Percentiles rank a stretch among this genome's conserved stretches.
Conservation (phyloP, 1,284 basidiomycete species). For the Phellopilus nigrolimitatus region DNA sequence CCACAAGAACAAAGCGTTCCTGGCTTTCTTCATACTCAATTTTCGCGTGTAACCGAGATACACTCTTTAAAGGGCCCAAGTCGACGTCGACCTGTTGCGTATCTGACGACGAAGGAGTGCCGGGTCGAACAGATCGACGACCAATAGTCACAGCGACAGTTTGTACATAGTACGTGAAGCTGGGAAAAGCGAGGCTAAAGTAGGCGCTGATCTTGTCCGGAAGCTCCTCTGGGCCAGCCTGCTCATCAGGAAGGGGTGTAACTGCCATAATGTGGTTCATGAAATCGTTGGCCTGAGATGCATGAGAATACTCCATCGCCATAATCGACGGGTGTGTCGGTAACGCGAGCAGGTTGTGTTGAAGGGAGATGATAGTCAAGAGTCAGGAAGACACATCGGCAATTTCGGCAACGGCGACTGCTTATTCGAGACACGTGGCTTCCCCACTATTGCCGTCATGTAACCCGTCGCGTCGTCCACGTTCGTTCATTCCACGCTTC, state of each 20-base stretch:
- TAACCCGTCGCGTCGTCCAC: no score
- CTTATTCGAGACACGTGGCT: no score
- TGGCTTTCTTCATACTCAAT: slow-evolving; percentile 89
- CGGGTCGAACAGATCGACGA: slow-evolving; percentile 45
- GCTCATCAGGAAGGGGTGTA: slow-evolving; percentile 4
- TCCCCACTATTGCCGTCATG: no score
- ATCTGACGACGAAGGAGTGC: slow-evolving; percentile 36
- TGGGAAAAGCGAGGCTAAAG: slow-evolving; percentile 89
- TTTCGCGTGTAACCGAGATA: slow-evolving; percentile 92
- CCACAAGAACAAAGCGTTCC: slow-evolving; percentile 86
- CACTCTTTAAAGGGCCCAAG: slow-evolving; percentile 93
- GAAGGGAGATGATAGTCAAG: slow-evolving; percentile 12
- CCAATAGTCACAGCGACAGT: slow-evolving; percentile 70
- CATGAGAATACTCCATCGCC: slow-evolving; percentile 8
- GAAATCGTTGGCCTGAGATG: slow-evolving; percentile 1
- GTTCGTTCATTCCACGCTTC: no score
- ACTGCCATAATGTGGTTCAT: slow-evolving; percentile 5
- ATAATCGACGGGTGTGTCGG: neutral
- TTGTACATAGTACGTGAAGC: slow-evolving; percentile 85
- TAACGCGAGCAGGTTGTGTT: neutral
- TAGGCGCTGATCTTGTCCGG: slow-evolving; percentile 85
- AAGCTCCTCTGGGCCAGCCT: slow-evolving; percentile 28
- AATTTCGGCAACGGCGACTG: neutral
- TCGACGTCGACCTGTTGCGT: slow-evolving; percentile 83
- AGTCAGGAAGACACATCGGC: slow-evolving; percentile 6